Base-by-base conservation (phyloP, 2,329 filamentous ascomycete species). In the Penicillium fuscoglaucum region DNA sequence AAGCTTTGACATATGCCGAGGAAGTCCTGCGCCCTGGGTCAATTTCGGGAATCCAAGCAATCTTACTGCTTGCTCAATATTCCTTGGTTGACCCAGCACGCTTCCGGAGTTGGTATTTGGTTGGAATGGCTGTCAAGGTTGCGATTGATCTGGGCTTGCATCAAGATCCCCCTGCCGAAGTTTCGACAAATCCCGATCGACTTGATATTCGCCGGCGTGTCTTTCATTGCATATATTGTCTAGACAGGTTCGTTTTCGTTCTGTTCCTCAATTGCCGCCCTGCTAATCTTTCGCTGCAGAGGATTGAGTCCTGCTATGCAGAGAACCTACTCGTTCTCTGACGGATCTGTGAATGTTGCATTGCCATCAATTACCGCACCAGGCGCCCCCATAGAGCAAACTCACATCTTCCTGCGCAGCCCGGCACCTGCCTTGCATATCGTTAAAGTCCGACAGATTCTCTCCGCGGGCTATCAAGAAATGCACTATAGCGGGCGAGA, bases 41-140 rank as follows among this genome's bases (percentile, higher is more conserved):
- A 55, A 85, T 91, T 26, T 84, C 85, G 1, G 93, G 95, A 66
- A 91, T 98, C 17, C 93, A 96, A 72, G 92, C 92, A 0, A 81
- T 98, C 24, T 77, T 97, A 2, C 81, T 98, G 2, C 84, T 98
- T 52, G 92, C 91, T 0, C 87, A 96, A 67, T 98, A 96, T 73
- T 88, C 93, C 3, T 90, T 95, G 79, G 81, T 96, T 50, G 93
- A 98, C 67, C 93, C 93, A 2, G 85, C 88, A 43, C 91, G 96
- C 70, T 97, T 96, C 69, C 92, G 96, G 69, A 91, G 89, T 67
- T 98, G 95, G 93, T 93, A 95, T 63, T 77, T 97, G 61, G 90
- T 97, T 56, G 95, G 93, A 7, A 93, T 95, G 72, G 93, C 93
- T 7, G 90, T 90, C 41, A 86, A 93, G 58, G 90, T 92, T 6